phyloP scores from a whole-genome alignment of 2,329 filamentous ascomycete genomes.

The Lomentospora prolificans region DNA sequence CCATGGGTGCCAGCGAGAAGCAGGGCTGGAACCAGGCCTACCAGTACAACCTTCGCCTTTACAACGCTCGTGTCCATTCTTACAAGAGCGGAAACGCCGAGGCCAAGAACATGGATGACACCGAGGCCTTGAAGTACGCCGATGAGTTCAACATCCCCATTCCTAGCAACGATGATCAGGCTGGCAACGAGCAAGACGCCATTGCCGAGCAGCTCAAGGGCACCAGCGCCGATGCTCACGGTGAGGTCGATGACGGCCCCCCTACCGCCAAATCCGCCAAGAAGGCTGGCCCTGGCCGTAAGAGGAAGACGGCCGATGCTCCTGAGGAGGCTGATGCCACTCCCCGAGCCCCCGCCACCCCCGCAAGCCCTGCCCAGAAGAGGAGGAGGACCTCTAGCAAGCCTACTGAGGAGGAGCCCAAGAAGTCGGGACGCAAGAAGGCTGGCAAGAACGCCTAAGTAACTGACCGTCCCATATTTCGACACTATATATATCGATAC shows the following conservation, averaged over 20 bases:
- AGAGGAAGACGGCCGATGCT: constrained; percentile 41
- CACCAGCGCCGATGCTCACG: constrained; percentile 24
- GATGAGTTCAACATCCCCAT: constrained; percentile 46
- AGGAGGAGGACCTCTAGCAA: constrained; percentile 47
- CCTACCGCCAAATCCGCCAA: constrained; percentile 45
- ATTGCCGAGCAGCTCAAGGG: constrained; percentile 49
- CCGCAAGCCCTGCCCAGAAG: constrained; percentile 53
- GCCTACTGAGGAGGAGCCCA: constrained; percentile 46
- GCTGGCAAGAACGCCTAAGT: constrained; percentile 24
- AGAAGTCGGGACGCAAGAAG: constrained; percentile 53
- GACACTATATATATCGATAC: not conserved
- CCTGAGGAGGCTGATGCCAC: constrained; percentile 23
- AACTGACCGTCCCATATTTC: not conserved
- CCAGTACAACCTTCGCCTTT: constrained; percentile 56
- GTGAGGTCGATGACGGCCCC: constrained; percentile 35
- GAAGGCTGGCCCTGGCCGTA: constrained; percentile 39
- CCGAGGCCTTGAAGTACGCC: constrained; percentile 51
- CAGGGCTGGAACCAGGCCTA: constrained; percentile 57
- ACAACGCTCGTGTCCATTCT: constrained; percentile 55
- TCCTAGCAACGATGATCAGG: constrained; percentile 35
- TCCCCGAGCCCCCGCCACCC: constrained; percentile 27
- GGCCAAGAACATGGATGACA: constrained; percentile 52
- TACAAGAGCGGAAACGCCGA: constrained; percentile 51
- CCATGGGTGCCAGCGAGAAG: constrained; percentile 67
- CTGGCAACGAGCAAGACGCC: constrained; percentile 42